phyloP scores from a whole-genome alignment of 169 alveolate species.

The Plasmodium yoelii region DNA sequence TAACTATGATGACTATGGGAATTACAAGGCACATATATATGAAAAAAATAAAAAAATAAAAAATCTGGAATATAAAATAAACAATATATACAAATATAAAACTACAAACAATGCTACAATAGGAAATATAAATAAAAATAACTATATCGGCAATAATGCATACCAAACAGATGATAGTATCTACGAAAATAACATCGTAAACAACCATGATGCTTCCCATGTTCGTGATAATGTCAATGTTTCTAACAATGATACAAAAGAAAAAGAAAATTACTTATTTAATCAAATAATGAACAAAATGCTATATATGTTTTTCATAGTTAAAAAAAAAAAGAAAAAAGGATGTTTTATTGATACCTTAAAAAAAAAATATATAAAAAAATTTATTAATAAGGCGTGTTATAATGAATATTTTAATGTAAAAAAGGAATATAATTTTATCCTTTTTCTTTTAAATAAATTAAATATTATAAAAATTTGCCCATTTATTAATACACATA shows the following conservation, averaged over 20 bases:
- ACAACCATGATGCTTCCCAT: background rate
- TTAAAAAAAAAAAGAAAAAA: constrained; percentile 55
- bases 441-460: constrained; percentile 50
- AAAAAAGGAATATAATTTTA: constrained; percentile 69
- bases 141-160: background rate
- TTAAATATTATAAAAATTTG: constrained; percentile 64
- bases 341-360: constrained; percentile 67
- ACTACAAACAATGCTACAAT: background rate
- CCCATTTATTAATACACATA: constrained; percentile 61
- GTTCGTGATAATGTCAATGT: background rate
- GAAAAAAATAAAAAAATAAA: constrained; percentile 1
- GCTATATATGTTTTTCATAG: constrained; percentile 35
- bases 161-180: too few relatives aligned
- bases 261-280: constrained; percentile 2
- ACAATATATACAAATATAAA: constrained; percentile 5
- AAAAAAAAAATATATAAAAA: constrained; percentile 57
- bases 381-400: constrained; percentile 16
- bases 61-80: background rate
- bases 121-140: background rate
- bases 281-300: constrained; percentile 39
- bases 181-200: background rate
- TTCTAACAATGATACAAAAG: background rate
- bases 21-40: background rate
- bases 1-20: constrained; percentile 25
- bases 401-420: constrained; percentile 22